A percentile compares a stretch with the other conserved stretches of the same genome.
Evolutionary conservation across 2,329 filamentous ascomycete species (phyloP).

Genomic region (Plectosphaerella cucumerina): DNA sequence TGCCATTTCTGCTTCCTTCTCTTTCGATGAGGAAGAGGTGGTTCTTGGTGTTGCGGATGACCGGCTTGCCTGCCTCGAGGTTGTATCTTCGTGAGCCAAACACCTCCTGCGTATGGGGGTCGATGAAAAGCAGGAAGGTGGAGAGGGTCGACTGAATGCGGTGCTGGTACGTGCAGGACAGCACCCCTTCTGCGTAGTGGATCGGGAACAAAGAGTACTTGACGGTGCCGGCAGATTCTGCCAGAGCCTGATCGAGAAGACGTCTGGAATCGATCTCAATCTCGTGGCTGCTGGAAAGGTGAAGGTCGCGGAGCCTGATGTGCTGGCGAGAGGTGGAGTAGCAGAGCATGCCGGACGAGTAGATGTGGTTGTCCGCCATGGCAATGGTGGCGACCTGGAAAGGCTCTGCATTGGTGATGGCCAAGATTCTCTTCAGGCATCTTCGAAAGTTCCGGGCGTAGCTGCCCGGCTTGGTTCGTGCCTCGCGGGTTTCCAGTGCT

Average conservation of each 20-base stretch:
- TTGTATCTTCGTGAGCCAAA: constrained; percentile 5
- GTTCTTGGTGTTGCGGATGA: constrained; percentile 13
- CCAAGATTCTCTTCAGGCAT: constrained; percentile 55
- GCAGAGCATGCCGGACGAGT: constrained; percentile 60
- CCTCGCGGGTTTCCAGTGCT: not conserved
- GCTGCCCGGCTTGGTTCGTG: not conserved
- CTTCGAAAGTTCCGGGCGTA: constrained; percentile 54
- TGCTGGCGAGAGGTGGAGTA: constrained; percentile 44
- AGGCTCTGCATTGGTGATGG: constrained; percentile 57
- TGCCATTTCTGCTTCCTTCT: too few relatives aligned
- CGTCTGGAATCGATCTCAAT: constrained; percentile 49
- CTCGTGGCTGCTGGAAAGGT: constrained; percentile 42
- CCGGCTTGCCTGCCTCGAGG: constrained; percentile 2
- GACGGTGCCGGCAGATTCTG: constrained; percentile 25
- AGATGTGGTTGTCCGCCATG: constrained; percentile 57
- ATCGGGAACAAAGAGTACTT: constrained; percentile 49
- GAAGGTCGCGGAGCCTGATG: constrained; percentile 57
- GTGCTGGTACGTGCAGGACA: constrained; percentile 53
- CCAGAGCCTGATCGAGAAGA: constrained; percentile 30
- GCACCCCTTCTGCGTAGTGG: constrained; percentile 51
- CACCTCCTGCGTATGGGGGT: too few relatives aligned
- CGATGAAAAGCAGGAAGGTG: too few relatives aligned
- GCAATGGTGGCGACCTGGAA: constrained; percentile 58
- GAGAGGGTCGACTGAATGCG: constrained; percentile 6
- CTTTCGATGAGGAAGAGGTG: constrained; percentile 34